Base-by-base conservation (phyloP, 169 alveolate genomes). In the Theileria sp. region DNA sequence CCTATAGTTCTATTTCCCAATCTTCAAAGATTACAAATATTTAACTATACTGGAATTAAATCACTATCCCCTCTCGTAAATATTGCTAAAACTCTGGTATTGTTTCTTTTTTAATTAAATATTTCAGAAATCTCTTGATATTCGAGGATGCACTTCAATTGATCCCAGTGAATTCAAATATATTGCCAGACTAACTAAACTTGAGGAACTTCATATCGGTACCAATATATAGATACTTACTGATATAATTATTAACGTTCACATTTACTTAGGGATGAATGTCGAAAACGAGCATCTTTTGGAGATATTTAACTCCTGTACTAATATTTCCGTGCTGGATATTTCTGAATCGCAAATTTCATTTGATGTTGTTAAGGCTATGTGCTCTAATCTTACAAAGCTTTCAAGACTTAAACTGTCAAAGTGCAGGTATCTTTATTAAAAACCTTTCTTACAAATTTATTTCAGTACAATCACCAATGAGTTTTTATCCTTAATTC, bases 111-210 rank as follows among this genome's bases (percentile, higher is more conserved):
- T 19, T n/a, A 19, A 49, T 0, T 21, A 51, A 5, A 0, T 3
- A 50, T 32, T 23, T 10, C n/a, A 71, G 79, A 71, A 38, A 51
- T 76, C 38, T 25, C 62, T 82, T 56, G 88, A 82, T 51, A 34
- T 82, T 32, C 67, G 86, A 13, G 88, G 88, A 7, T 82, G 88
- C 49, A 77, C 58, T 28, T 83, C 38, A 9, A 75, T 82, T 38
- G 75, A 76, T 6, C 44, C 62, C 25, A 65, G 21, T 15, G 88
- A 82, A 30, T 82, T 71, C 75, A 32, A 21, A 8, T 51, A 34
- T n/a, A 56, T 71, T 54, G n/a, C 50, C 0, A 9, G 21, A 10
- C 69, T 82, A 21, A 15, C 56, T 8, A 34, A 26, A 7, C 68
- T 82, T 9, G 80, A 82, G 67, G 72, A 82, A 54, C 71, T 82